phyloP scores from a whole-genome alignment of 2,329 filamentous ascomycete genomes.

The Fusarium nodosum region DNA sequence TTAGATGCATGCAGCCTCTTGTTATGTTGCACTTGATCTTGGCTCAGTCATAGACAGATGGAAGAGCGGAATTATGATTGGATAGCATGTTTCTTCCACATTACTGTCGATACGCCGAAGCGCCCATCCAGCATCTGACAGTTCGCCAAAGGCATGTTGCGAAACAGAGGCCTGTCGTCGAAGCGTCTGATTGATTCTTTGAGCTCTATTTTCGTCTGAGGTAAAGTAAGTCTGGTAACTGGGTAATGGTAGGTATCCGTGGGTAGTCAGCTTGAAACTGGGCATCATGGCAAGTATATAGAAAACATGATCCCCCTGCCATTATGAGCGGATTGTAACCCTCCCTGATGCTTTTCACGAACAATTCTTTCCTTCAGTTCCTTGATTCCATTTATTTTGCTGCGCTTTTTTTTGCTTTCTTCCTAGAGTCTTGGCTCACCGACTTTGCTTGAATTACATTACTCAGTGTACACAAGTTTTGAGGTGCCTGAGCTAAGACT shows the following conservation, averaged over 20 bases:
- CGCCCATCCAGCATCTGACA: constrained; percentile 17
- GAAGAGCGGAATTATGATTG: constrained; percentile 39
- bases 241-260: not conserved
- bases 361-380: constrained; percentile 10
- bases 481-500: constrained; percentile 14
- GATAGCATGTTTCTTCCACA: constrained; percentile 15
- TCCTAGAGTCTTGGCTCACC: constrained; percentile 36
- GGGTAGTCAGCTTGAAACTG: constrained; percentile 11
- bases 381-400: constrained; percentile 26
- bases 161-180: constrained; percentile 35
- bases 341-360: constrained; percentile 16
- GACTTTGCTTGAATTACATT: constrained; percentile 39
- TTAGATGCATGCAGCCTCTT: constrained; percentile 35
- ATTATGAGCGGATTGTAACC: constrained; percentile 22
- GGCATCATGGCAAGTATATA: constrained; percentile 40
- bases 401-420: constrained; percentile 20
- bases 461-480: constrained; percentile 29
- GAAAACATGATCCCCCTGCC: constrained; percentile 35
- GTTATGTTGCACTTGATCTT: constrained; percentile 46
- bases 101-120: constrained; percentile 15
- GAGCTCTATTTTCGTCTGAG: constrained; percentile 36
- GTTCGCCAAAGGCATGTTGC: constrained; percentile 16
- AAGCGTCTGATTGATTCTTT: constrained; percentile 20
- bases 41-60: constrained; percentile 43
- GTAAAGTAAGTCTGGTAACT: not conserved